A percentile compares a stretch with the other conserved stretches of the same genome.
phyloP scores from a whole-genome alignment of 495 filamentous ascomycete genomes.

The Annulohypoxylon nitens region DNA sequence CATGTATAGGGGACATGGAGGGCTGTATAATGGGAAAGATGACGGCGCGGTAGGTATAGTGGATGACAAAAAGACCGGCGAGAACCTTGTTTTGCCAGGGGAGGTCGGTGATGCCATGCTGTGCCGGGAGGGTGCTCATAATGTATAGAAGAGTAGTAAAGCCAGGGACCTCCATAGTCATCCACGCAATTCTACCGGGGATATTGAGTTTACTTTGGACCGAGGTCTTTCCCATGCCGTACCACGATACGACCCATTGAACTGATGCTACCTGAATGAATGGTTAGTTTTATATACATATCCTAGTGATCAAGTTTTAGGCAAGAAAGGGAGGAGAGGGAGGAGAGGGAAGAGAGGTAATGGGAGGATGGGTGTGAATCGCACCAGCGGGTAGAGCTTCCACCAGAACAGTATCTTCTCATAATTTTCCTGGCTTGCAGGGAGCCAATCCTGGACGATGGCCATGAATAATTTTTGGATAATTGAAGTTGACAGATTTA shows the following conservation, averaged over 20 bases:
- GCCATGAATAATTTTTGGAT: constrained; percentile 41
- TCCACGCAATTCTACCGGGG: constrained; percentile 89
- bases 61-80: constrained; percentile 75
- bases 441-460: constrained; percentile 62
- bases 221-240: constrained; percentile 90
- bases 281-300: constrained; percentile 15
- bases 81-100: constrained; percentile 78
- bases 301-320: not conserved
- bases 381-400: constrained; percentile 61
- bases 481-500: not conserved
- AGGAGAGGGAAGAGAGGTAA: not conserved
- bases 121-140: constrained; percentile 72
- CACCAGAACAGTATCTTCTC: constrained; percentile 65
- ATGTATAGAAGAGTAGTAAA: constrained; percentile 82
- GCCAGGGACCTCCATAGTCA: constrained; percentile 84
- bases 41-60: constrained; percentile 91
- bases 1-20: constrained; percentile 89
- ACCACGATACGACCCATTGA: constrained; percentile 75
- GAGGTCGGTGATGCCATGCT: constrained; percentile 63
- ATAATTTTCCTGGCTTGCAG: constrained; percentile 66
- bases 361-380: constrained; percentile 12
- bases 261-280: constrained; percentile 63
- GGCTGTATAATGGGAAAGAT: constrained; percentile 85
- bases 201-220: constrained; percentile 78
- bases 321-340: not conserved